Conservation (phyloP, 257 asterid species). For the Primulina tabacum region DNA sequence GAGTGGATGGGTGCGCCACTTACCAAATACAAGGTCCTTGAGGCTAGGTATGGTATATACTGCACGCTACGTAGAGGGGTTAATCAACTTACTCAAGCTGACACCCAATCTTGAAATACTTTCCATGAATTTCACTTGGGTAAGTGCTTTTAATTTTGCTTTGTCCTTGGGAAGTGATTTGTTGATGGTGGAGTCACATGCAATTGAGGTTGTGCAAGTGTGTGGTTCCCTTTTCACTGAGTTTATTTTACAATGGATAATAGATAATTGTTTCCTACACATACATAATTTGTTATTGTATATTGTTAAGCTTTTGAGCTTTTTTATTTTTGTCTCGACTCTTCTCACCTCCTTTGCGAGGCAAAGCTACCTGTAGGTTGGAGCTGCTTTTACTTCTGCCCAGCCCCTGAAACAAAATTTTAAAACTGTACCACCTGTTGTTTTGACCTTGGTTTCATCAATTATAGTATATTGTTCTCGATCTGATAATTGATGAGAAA, state of each 20-base stretch:
- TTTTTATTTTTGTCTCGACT: background rate
- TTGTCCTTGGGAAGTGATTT: background rate
- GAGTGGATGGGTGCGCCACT: conserved; percentile 1
- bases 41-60: background rate
- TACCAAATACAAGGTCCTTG: conserved; percentile 21
- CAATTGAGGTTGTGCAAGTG: background rate
- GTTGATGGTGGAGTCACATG: background rate
- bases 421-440: background rate
- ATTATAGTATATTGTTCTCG: too few species aligned
- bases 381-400: background rate
- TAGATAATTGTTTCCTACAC: background rate
- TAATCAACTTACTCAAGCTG: conserved; percentile 18
- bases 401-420: background rate
- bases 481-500: background rate
- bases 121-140: conserved; percentile 4
- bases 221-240: background rate
- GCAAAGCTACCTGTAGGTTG: background rate
- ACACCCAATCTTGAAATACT: conserved; percentile 22
- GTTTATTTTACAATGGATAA: background rate
- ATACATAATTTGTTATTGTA: background rate
- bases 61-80: conserved; percentile 14
- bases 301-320: background rate
- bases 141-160: conserved; percentile 2
- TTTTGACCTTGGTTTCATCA: background rate
- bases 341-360: background rate